phyloP scores from a whole-genome alignment of 2,329 filamentous ascomycete genomes.

The Fusarium proliferatum region DNA sequence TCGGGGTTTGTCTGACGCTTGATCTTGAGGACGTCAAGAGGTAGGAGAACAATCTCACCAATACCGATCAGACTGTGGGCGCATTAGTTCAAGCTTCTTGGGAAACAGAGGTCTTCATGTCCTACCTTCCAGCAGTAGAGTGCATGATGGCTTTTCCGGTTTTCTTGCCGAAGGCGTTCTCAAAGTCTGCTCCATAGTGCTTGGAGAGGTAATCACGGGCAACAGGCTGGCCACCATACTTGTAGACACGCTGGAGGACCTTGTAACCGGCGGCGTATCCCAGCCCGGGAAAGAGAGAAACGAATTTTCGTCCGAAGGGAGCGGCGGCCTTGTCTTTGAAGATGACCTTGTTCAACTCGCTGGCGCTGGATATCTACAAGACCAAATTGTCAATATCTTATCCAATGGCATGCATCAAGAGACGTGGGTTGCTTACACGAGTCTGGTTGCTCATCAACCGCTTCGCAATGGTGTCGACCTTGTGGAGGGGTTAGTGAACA shows the following conservation, averaged over 20 bases:
- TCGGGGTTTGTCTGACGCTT: constrained; percentile 99
- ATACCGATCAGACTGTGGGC: constrained; percentile 85
- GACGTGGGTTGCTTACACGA: constrained; percentile 62
- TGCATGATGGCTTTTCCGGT: constrained; percentile 99
- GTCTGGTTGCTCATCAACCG: constrained; percentile 98
- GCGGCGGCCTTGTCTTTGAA: constrained; percentile 90
- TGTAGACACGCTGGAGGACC: constrained; percentile 96
- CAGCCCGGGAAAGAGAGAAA: constrained; percentile 95
- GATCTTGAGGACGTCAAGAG: constrained; percentile 98
- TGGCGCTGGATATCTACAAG: constrained; percentile 48
- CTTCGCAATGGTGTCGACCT: constrained; percentile 99
- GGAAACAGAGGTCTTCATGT: neutral
- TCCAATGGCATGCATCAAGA: constrained; percentile 10
- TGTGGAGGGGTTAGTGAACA: constrained; percentile 32
- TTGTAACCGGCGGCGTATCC: constrained; percentile 99
- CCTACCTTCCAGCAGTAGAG: constrained; percentile 89
- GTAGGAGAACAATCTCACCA: constrained; percentile 94
- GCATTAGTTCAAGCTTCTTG: constrained; percentile 28
- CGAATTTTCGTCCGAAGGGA: constrained; percentile 79
- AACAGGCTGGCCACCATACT: constrained; percentile 97
- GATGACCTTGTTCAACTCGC: constrained; percentile 87
- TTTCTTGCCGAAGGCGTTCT: constrained; percentile 91
- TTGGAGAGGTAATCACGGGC: constrained; percentile 87
- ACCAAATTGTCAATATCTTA: constrained; percentile 26
- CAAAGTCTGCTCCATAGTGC: constrained; percentile 86